Evolutionary conservation across 1,139 yeast genomes (phyloP).

Genomic region (Kodamaea ohmeri): DNA sequence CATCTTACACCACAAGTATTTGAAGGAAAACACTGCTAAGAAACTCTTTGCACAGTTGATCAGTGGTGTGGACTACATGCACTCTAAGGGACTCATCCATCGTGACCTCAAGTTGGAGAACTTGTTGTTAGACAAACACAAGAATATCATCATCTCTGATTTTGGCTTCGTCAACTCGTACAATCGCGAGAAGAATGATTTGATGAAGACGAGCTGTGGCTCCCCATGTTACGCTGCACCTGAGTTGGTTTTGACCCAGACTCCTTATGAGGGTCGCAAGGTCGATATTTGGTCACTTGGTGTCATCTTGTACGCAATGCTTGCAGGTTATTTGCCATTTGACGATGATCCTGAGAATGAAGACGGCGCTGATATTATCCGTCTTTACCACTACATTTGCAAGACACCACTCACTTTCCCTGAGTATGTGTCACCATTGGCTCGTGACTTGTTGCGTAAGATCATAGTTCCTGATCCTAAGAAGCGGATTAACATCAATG

Average conservation of each 20-base stretch:
- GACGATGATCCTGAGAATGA: slow-evolving; percentile 98
- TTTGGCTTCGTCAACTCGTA: slow-evolving; percentile 93
- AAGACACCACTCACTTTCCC: slow-evolving; percentile 92
- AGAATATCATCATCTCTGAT: slow-evolving; percentile 75
- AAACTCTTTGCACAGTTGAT: slow-evolving; percentile 88
- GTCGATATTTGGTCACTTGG: slow-evolving; percentile 98
- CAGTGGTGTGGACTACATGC: slow-evolving; percentile 91
- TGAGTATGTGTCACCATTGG: slow-evolving; percentile 85
- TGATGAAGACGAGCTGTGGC: slow-evolving; percentile 96
- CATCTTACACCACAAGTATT: slow-evolving; percentile 78
- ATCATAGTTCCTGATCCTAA: slow-evolving; percentile 86
- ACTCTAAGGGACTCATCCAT: slow-evolving; percentile 77
- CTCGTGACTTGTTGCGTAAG: slow-evolving; percentile 84
- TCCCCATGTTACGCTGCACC: slow-evolving; percentile 99
- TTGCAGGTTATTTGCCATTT: slow-evolving; percentile 95
- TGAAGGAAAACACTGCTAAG: slow-evolving; percentile 84
- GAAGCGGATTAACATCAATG: slow-evolving; percentile 64
- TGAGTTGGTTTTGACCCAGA: slow-evolving; percentile 83
- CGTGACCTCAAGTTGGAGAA: slow-evolving; percentile 76
- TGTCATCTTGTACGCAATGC: slow-evolving; percentile 91
- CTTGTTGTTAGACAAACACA: slow-evolving; percentile 72
- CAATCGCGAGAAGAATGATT: slow-evolving; percentile 57
- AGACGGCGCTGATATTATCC: slow-evolving; percentile 91
- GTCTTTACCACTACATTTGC: slow-evolving; percentile 87
- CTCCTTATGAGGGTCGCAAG: slow-evolving; percentile 88